Evolutionary conservation across 2,329 filamentous ascomycete species (phyloP), one percentile per base, ranked within the genome.

Genomic region (Stachybotrys chartarum): DNA sequence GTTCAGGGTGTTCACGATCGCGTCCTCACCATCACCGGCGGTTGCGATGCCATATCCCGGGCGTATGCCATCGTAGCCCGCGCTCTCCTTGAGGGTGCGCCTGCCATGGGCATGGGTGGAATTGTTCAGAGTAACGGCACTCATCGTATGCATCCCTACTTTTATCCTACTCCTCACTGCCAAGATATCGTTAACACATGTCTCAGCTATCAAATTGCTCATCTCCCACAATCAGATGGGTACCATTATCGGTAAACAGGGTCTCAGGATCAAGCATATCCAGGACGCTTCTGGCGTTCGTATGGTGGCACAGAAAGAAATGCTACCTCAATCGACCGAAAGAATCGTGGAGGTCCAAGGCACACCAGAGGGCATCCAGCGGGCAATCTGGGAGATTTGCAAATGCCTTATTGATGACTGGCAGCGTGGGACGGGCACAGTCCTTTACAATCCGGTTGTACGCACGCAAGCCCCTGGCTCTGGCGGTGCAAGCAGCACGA

Each of bases 171-270:
- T 6, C 14, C 10, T 24, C 30, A 39, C 18, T 31, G 12, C 44
- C 39, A 32, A 17, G 16, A 47, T 10, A n/a, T 30, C 30, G 52
- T 60, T 66, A 55, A 65, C 60, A 42, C 30, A 50, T 31, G 16
- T 58, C 14, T 24, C 63, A 99, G 94, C 94, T 58, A 90, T 99
- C 72, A 96, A 96, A 70, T 86, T 99, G 35, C 87, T 99, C 70
- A 97, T 99, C 73, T 99, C 94, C 39, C 93, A 99, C 79, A 97
- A 97, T 73, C 94, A 99, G 76, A 99, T 99, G 94, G 94, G 94
- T 59, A 99, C 94, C 66, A 97, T 99, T 76, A 99, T 99, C 69
- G 94, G 94, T 66, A 86, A 91, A 62, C 90, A 95, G 72, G 94
- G 94, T 57, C 81, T 97, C 63, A 99, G 97, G 81, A 99, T 99